Evolutionary conservation across 2,329 filamentous ascomycete genomes (phyloP).

Genomic region (Atkinsonella hypoxylon): DNA sequence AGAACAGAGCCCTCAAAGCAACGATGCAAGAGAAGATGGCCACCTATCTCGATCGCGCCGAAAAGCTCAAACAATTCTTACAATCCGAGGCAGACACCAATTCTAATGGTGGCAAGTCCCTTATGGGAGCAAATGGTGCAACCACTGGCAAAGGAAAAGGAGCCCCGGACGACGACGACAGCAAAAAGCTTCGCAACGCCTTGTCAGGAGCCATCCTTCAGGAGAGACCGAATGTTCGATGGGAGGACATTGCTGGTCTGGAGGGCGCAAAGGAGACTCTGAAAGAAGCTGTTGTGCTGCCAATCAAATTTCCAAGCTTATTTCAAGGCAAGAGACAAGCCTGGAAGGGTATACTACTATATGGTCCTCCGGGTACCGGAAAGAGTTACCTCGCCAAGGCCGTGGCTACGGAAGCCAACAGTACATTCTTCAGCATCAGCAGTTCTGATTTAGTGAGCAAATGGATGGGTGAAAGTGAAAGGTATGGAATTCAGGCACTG

Average conservation of each 20-base stretch:
- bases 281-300: conserved; percentile 94
- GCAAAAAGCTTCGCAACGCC: conserved; percentile 87
- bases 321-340: conserved; percentile 94
- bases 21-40: conserved; percentile 92
- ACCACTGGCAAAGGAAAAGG: conserved; percentile 48
- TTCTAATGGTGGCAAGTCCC: conserved; percentile 46
- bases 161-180: conserved; percentile 75
- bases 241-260: conserved; percentile 95
- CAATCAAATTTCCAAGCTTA: conserved; percentile 95
- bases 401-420: conserved; percentile 95
- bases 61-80: conserved; percentile 92
- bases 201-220: conserved; percentile 85
- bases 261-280: conserved; percentile 92
- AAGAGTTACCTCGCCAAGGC: conserved; percentile 97
- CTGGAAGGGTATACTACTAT: conserved; percentile 95
- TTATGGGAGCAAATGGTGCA: conserved; percentile 59
- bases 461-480: conserved; percentile 99
- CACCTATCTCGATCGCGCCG: conserved; percentile 97
- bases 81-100: conserved; percentile 65
- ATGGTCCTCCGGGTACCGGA: conserved; percentile 91
- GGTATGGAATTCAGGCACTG: conserved; percentile 36
- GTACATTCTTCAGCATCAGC: conserved; percentile 97
- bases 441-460: conserved; percentile 96
- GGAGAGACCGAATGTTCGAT: conserved; percentile 91
- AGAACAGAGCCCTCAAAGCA: conserved; percentile 92